A percentile compares a stretch with the other conserved stretches of the same genome.
Evolutionary conservation across 176 grass and related monocot genomes (phyloP).

Genomic region (Musa beccarii): DNA sequence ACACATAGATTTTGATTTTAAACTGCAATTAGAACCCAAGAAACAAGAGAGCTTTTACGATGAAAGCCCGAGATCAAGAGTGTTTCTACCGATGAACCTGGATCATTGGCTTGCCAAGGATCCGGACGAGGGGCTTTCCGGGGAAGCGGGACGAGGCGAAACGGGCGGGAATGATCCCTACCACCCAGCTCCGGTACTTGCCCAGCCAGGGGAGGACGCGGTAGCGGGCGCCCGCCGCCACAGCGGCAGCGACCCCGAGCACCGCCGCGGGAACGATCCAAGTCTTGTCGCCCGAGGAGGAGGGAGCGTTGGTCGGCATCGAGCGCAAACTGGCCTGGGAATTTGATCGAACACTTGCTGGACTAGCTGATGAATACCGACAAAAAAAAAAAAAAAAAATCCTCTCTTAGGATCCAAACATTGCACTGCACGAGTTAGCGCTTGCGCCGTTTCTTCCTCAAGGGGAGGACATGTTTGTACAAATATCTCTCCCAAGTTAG

Average conservation of each 20-base stretch:
- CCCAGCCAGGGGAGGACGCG: conserved; percentile 33
- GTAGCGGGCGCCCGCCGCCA: conserved; percentile 27
- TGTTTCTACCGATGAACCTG: conserved; percentile 21
- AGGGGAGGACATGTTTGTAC: no score
- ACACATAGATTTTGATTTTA: neutral
- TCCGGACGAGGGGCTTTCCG: conserved; percentile 67
- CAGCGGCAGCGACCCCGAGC: conserved; percentile 14
- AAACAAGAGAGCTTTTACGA: neutral
- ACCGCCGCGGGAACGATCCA: conserved; percentile 50
- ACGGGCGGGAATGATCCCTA: conserved; percentile 81
- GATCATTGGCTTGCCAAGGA: conserved; percentile 90
- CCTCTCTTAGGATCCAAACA: no score
- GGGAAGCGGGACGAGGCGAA: conserved; percentile 88
- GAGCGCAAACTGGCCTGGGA: no score
- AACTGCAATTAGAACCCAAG: neutral
- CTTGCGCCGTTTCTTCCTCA: no score
- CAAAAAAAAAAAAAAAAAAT: no score
- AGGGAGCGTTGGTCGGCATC: neutral
- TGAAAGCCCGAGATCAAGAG: neutral
- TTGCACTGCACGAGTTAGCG: no score
- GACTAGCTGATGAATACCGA: no score
- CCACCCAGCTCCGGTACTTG: conserved; percentile 50
- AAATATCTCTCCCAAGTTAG: no score
- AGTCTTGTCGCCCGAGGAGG: conserved; percentile 9
- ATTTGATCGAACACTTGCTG: no score